Evolutionary conservation across 148 eudicot species (phyloP), one percentile per base, ranked within the genome.

Genomic region (Gaultheria prostrata): DNA sequence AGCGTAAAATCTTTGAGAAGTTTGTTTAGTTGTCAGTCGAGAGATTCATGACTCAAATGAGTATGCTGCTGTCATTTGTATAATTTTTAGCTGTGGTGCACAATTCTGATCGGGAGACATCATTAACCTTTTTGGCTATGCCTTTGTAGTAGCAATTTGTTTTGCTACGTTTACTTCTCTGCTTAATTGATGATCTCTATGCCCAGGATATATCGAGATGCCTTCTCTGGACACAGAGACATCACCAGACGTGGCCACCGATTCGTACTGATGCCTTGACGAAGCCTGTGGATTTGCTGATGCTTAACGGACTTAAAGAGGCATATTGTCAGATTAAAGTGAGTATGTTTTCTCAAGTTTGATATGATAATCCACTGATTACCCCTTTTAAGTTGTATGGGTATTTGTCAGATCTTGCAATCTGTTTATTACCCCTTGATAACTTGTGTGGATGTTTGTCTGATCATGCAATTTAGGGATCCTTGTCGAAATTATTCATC

Each of bases 161-260:
- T 59, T 70, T 73, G 10, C 21, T 74, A 17, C n/a, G 11, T 84
- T 18, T 84, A 43, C 80, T 43, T 76, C 4, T 49, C 54, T 53
- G 3, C 53, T 53, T n/a, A 71, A 28, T 57, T 46, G 50, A 59
- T 78, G 63, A 20, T 65, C 63, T 82, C 63, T 35, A 20, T 81
- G 39, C 83, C 76, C 92, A 97, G 99, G 99, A 97, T 89, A 89
- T 97, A 88, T 93, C 99, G 32, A 93, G 98, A 88, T 95, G 99
- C 87, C 90, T 97, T 86, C 92, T 97, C 35, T 97, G 99, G 99
- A 94, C 98, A 63, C 99, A 97, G 87, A 92, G 99, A 81, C 98
- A 97, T 92, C 99, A 97, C 85, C 98, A 97, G 83, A 93, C 98
- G 15, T 97, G 99, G 99, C 99, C 98, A 78, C 98, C 96, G 32